Evolutionary conservation across 768 basidiomycete species (phyloP), one percentile per base, ranked within the genome.

Genomic region (Boletus fagicola): DNA sequence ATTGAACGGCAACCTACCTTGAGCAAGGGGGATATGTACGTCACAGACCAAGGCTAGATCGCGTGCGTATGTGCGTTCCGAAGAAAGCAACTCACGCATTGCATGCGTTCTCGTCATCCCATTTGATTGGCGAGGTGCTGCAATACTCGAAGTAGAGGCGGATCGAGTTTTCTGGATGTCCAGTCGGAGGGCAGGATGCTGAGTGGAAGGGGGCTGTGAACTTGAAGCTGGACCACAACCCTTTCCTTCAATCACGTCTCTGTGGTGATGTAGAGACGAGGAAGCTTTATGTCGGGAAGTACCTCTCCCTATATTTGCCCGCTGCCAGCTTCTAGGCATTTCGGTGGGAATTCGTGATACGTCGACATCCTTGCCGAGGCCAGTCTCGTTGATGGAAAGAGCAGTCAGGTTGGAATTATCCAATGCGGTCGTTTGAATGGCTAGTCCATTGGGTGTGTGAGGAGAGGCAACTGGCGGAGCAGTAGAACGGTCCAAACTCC

Each of bases 41-140:
- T 86, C 83, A 42, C 84, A 77, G 51, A 91, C 81, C 39, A 91
- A 75, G 9, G 84, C 84, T 28, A 94, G 77, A 76, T 93, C 92
- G 18, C 84, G 85, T 13, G 90, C 86, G 71, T 92, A 92, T 1
- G 88, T 87, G 30, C 88, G 78, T 66, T 94, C 91, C 20, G 88
- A 89, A 11, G 86, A 83, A 45, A 93, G 78, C 26, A 94, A 72
- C 62, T 94, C 92, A 49, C 83, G 80, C 24, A 93, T 75, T 9
- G 90, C 90, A 68, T 93, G 87, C 26, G 83, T 79, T 36, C 91
- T 82, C 73, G 83, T 80, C 62, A 82, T 64, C 42, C 49, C 49
- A 8, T 59, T 45, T 31, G 61, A 54, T 44, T 51, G 74, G 6
- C 70, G 57, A 8, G 70, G 61, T 42, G 65, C 59, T 38, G 47